Base-by-base conservation (phyloP, 2,329 filamentous ascomycete species). In the Xylariaceae sp. region DNA sequence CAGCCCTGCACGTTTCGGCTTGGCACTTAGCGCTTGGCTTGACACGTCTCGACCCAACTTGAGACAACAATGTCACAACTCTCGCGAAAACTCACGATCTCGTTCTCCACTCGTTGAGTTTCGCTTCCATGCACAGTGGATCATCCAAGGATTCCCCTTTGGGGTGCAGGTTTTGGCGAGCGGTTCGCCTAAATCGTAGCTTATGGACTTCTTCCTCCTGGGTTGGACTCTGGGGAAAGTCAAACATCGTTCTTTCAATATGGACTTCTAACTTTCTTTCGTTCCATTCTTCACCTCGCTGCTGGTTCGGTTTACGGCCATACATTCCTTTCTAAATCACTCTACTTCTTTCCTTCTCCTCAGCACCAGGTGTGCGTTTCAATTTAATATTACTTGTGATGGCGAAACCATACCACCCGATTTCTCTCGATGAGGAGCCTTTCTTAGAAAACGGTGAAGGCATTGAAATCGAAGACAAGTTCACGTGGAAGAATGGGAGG, bases 371-470 rank as follows among this genome's bases (percentile, higher is more conserved):
- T 52, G 69, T 71, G 68, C 66, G 21, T 53, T 56, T 65, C 52
- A 41, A 29, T 41, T 49, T 57, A 43, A 56, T 56, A 50, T 29
- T 56, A 62, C 46, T 52, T 28, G 46, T 56, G 65, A 73, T 76
- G 75, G 61, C 71, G 11, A 74, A 71, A 48, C 37, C 65, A 29
- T 77, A 77, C 56, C 73, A 71, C 21, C 58, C 71, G 1, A 66
- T 75, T 14, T 68, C 73, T 60, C 66, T 71, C 16, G 74, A 76
- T 48, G 74, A 77, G 68, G 74, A 77, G 48, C 69, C 72, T 36
- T 72, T 69, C 53, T 61, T 73, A 26, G 65, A 65, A n/a, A 67
- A 62, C 36, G 61, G 63, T 39, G 63, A 66, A 52, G 58, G 53
- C 16, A 23, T 56, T 11, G 64, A 66, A 16, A 16, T 60, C 19